Evolutionary conservation across 352 stramenopile genomes (phyloP).

Genomic region (Phytophthora sp.): DNA sequence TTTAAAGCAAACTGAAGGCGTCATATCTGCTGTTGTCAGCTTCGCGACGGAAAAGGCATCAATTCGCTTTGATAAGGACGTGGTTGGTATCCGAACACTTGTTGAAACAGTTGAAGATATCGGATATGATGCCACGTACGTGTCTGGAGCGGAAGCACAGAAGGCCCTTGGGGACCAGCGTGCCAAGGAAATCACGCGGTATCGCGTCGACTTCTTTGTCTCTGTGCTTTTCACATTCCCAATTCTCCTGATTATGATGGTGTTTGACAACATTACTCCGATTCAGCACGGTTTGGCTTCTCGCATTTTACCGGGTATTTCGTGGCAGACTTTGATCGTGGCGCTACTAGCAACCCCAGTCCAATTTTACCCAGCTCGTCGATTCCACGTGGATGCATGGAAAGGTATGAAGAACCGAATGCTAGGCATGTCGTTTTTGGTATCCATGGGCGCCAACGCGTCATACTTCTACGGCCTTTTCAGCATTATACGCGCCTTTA

Average conservation of each 20-base stretch:
- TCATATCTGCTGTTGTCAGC: conserved; percentile 81
- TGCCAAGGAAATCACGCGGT: conserved; percentile 78
- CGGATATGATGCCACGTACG: conserved; percentile 88
- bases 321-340: conserved; percentile 81
- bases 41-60: conserved; percentile 89
- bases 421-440: conserved; percentile 97
- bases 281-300: conserved; percentile 60
- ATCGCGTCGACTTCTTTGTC: conserved; percentile 86
- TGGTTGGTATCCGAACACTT: conserved; percentile 80
- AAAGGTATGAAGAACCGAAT: conserved; percentile 90
- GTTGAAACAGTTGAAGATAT: conserved; percentile 91
- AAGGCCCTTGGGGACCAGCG: conserved; percentile 86
- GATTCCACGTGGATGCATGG: conserved; percentile 95
- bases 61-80: conserved; percentile 77
- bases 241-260: conserved; percentile 93
- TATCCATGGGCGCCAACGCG: conserved; percentile 96
- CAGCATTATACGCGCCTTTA: conserved; percentile 77
- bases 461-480: conserved; percentile 97
- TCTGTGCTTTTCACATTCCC: conserved; percentile 94
- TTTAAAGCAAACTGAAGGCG: conserved; percentile 77
- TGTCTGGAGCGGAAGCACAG: conserved; percentile 69
- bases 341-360: conserved; percentile 93
- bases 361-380: conserved; percentile 93
- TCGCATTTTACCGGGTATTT: conserved; percentile 61
- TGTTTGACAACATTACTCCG: conserved; percentile 76